Base-by-base conservation (phyloP, 73 alveolate species). In the Durusdinium trenchii region DNA sequence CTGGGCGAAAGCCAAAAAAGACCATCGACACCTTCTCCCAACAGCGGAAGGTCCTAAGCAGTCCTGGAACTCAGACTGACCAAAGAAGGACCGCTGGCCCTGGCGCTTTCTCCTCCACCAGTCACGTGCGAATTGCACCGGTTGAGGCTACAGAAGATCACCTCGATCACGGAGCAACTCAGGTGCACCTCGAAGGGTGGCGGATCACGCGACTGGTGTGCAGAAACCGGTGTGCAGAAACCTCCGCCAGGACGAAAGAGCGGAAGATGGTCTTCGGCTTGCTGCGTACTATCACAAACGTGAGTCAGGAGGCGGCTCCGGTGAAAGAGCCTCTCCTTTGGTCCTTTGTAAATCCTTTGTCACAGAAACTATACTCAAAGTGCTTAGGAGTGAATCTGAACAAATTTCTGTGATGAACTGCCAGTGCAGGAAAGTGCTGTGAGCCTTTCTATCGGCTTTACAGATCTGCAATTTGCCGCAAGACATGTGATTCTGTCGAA, bases 141-240 rank as follows among this genome's bases (percentile, higher is more conserved):
- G 73, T 52, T 52, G 90, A 95, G 99, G 86, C 99, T 99, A 99
- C 99, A 99, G 99, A 99, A 99, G 98, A 99, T 99, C 81, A 99
- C 99, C 91, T 94, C 99, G 95, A 97, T 99, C 94, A 99, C 99
- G n/a, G 99, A 99, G 99, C 99, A 99, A 95, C 99, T 99, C 95
- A 99, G 99, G 99, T 99, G 78, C 36, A 60, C 14, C 2, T 10
- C 54, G 46, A 12, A 5, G 79, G 46, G 57, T n/a, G 9, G 42
- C 47, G 69, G 52, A 23, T 46, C 30, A 67, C 42, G 3, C 38
- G 1, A 26, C 67, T 4, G 67, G 69, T 71, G 42, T 10, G 46
- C 14, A 36, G 45, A 10, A 71, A 36, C 2, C 48, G 38, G 20
- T 35, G 28, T 71, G 26, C 50, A 35, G 28, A 30, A 73, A 35